These are phyloP conservation scores for Verticillium nonalfalfae DNA, from an alignment of 2,329 filamentous ascomycete genomes.

Conservation along the genomic window DNA sequence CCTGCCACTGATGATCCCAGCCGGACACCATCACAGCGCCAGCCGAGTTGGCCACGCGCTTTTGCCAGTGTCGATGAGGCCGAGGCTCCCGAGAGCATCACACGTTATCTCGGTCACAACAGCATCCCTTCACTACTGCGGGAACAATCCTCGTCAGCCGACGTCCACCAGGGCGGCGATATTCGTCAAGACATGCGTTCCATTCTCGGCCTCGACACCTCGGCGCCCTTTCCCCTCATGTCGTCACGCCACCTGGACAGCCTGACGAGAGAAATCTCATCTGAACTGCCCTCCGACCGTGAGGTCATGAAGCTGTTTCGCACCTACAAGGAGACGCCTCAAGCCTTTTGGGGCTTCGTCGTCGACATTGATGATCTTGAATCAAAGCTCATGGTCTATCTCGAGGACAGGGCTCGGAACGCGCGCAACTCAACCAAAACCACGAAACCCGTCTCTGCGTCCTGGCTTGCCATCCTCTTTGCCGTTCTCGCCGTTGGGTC, in stretches of 20 bases:
- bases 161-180: slow-evolving; percentile 45
- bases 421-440: slow-evolving; percentile 38
- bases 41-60: slow-evolving; percentile 34
- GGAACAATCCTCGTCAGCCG: slow-evolving; percentile 50
- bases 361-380: slow-evolving; percentile 62
- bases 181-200: slow-evolving; percentile 61
- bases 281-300: slow-evolving; percentile 56
- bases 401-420: slow-evolving; percentile 56
- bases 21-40: slow-evolving; percentile 19
- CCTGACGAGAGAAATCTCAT: slow-evolving; percentile 53
- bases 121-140: slow-evolving; percentile 60
- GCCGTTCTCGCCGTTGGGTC: slow-evolving; percentile 59
- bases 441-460: slow-evolving; percentile 50
- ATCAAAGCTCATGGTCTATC: slow-evolving; percentile 56
- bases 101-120: slow-evolving; percentile 58
- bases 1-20: slow-evolving; percentile 22
- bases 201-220: slow-evolving; percentile 59
- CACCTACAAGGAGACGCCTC: slow-evolving; percentile 61
- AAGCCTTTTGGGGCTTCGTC: slow-evolving; percentile 63
- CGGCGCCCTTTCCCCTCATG: slow-evolving; percentile 62
- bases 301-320: slow-evolving; percentile 64
- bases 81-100: slow-evolving; percentile 44
- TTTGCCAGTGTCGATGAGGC: slow-evolving; percentile 45
- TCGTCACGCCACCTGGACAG: slow-evolving; percentile 55
- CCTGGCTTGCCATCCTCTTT: slow-evolving; percentile 61